Evolutionary conservation across 495 filamentous ascomycete genomes (phyloP).

Genomic region (Pyrenopolyporus hunteri): DNA sequence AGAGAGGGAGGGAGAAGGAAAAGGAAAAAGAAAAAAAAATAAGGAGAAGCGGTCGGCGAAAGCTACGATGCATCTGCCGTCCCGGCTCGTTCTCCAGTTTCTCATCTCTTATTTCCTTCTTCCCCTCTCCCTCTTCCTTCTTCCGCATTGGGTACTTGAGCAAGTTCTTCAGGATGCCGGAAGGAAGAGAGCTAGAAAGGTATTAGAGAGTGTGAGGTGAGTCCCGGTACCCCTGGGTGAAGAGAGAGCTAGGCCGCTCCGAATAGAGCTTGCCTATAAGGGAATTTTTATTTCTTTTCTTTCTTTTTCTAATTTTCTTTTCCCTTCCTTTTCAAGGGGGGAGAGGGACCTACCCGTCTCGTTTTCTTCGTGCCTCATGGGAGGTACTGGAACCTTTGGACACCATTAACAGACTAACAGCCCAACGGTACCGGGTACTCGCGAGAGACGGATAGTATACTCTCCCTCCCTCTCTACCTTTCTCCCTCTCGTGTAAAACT

Average conservation of each 20-base stretch:
- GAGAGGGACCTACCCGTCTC: not conserved
- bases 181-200: not conserved
- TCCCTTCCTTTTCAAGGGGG: not conserved
- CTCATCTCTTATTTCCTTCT: slow-evolving; percentile 22
- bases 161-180: slow-evolving; percentile 1
- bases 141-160: slow-evolving; percentile 16
- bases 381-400: not conserved
- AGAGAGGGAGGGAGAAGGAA: too few relatives aligned
- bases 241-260: not conserved
- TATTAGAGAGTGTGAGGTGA: not conserved
- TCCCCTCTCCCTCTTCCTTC: slow-evolving; percentile 3
- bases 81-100: slow-evolving; percentile 9
- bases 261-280: not conserved
- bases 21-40: too few relatives aligned
- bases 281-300: not conserved
- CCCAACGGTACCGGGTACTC: not conserved
- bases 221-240: not conserved
- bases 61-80: slow-evolving; percentile 28
- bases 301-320: too few relatives aligned
- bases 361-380: not conserved
- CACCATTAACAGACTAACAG: not conserved
- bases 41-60: slow-evolving; percentile 21
- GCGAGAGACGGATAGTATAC: slow-evolving; percentile 2
- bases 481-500: not conserved
- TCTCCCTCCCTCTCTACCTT: too few relatives aligned